phyloP scores from a whole-genome alignment of 768 basidiomycete species.

The Pisolithus orientalis region DNA sequence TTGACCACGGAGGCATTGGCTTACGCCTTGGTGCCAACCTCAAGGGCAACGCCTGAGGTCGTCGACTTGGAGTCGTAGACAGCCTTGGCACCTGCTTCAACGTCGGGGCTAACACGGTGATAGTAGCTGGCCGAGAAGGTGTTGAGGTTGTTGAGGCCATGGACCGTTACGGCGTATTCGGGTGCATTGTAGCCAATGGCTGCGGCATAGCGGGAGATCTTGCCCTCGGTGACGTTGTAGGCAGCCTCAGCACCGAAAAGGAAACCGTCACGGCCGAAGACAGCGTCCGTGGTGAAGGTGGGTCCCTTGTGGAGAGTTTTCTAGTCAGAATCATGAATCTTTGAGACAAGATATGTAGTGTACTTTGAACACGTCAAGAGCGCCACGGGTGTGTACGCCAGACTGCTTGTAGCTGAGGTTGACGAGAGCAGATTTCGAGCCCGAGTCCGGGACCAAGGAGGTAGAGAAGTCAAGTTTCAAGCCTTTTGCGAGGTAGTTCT shows the following conservation, averaged over 20 bases:
- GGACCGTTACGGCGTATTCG: slow-evolving; percentile 90
- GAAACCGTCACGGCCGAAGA: slow-evolving; percentile 95
- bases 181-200: slow-evolving; percentile 95
- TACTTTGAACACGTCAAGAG: slow-evolving; percentile 93
- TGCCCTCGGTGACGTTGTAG: slow-evolving; percentile 94
- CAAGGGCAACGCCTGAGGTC: slow-evolving; percentile 78
- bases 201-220: slow-evolving; percentile 85
- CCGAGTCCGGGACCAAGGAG: slow-evolving; percentile 81
- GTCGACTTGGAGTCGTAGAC: slow-evolving; percentile 93
- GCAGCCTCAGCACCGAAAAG: slow-evolving; percentile 93
- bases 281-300: slow-evolving; percentile 93
- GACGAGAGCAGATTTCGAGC: slow-evolving; percentile 76
- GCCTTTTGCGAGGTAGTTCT: slow-evolving; percentile 95
- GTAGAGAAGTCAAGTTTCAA: slow-evolving; percentile 91
- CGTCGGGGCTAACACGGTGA: slow-evolving; percentile 88
- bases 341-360: slow-evolving; percentile 12
- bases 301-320: slow-evolving; percentile 59
- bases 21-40: slow-evolving; percentile 93
- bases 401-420: slow-evolving; percentile 93
- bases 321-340: background rate
- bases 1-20: slow-evolving; percentile 23
- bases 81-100: slow-evolving; percentile 94
- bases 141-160: slow-evolving; percentile 91
- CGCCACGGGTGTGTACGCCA: slow-evolving; percentile 85
- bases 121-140: slow-evolving; percentile 96